phyloP scores from a whole-genome alignment of 2,329 filamentous ascomycete species.

The Xylaria sp. region DNA sequence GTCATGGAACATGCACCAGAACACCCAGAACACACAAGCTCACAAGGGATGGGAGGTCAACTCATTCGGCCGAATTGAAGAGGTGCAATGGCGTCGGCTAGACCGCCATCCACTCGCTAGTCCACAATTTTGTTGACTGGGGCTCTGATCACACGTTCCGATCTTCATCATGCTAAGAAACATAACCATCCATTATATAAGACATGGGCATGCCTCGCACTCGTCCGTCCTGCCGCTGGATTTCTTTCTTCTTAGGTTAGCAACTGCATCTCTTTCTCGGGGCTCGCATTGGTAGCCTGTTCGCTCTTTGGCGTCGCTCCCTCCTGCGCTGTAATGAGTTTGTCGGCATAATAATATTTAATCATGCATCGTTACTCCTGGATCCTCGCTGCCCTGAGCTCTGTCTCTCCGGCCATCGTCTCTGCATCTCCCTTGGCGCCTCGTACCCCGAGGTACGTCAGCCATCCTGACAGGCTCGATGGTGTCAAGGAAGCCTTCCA shows the following conservation, averaged over 20 bases:
- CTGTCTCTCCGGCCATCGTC: conserved; percentile 31
- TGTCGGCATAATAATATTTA: conserved; percentile 20
- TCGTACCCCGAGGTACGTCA: conserved; percentile 31
- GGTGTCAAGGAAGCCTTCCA: conserved; percentile 73
- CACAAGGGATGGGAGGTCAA: conserved; percentile 14
- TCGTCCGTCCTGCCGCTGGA: conserved; percentile 7
- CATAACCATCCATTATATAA: conserved; percentile 23
- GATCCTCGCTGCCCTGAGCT: conserved; percentile 31
- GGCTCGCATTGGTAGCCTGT: conserved; percentile 18
- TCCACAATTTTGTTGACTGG: conserved; percentile 5
- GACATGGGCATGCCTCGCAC: conserved; percentile 20
- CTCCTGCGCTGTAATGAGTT: conserved; percentile 11
- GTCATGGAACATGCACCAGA: conserved; percentile 20
- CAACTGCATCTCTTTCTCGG: conserved; percentile 19
- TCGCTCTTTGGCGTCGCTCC: conserved; percentile 24
- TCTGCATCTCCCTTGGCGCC: conserved; percentile 24
- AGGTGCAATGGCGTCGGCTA: conserved; percentile 15
- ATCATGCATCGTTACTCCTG: conserved; percentile 36
- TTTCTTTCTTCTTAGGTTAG: conserved; percentile 19
- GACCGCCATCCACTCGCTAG: conserved; percentile 8
- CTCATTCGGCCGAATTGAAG: conserved; percentile 6
- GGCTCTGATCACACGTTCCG: conserved; percentile 24
- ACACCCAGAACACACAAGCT: background rate
- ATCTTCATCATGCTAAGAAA: conserved; percentile 16
- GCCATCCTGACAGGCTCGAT: conserved; percentile 53